These are phyloP conservation scores for Harringtonia lauricola DNA, from an alignment of 2,329 filamentous ascomycete species.

Conservation along the genomic window DNA sequence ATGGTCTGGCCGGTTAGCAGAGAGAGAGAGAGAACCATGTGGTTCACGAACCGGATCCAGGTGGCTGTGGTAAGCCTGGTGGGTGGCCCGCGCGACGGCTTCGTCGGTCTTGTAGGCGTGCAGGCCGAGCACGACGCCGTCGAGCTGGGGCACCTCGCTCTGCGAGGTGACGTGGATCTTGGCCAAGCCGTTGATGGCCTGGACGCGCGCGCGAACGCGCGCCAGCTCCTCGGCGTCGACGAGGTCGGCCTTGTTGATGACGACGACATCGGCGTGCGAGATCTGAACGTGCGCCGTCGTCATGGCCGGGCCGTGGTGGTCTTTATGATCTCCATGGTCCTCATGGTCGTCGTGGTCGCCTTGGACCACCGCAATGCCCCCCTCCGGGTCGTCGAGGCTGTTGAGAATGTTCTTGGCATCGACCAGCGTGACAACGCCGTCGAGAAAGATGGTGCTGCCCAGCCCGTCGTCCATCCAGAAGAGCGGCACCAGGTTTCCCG, in stretches of 20 bases:
- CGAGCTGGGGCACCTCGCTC: constrained; percentile 68
- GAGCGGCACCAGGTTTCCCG: constrained; percentile 85
- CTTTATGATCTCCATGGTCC: constrained; percentile 43
- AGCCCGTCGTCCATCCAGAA: constrained; percentile 98
- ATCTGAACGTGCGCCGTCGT: constrained; percentile 95
- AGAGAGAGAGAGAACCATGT: background rate
- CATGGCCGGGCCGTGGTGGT: constrained; percentile 55
- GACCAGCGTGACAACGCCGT: constrained; percentile 91
- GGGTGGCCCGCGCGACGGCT: constrained; percentile 56
- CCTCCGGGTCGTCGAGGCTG: constrained; percentile 63
- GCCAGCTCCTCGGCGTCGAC: constrained; percentile 60
- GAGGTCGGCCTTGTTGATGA: constrained; percentile 89
- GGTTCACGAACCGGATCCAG: constrained; percentile 57
- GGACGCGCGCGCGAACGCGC: constrained; percentile 58
- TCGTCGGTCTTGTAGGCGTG: constrained; percentile 84
- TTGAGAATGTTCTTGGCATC: constrained; percentile 87
- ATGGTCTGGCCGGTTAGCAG: constrained; percentile 49
- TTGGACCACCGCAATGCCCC: constrained; percentile 39
- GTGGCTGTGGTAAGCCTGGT: constrained; percentile 66
- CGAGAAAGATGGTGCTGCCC: constrained; percentile 89
- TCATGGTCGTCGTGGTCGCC: constrained; percentile 36
- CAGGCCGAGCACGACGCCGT: constrained; percentile 78
- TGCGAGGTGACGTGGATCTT: constrained; percentile 73
- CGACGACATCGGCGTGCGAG: constrained; percentile 87
- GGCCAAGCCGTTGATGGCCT: constrained; percentile 81